Evolutionary conservation across 345 rosid genomes (phyloP), one percentile per base, ranked within the genome.

Genomic region (Rhodomyrtus tomentosa): DNA sequence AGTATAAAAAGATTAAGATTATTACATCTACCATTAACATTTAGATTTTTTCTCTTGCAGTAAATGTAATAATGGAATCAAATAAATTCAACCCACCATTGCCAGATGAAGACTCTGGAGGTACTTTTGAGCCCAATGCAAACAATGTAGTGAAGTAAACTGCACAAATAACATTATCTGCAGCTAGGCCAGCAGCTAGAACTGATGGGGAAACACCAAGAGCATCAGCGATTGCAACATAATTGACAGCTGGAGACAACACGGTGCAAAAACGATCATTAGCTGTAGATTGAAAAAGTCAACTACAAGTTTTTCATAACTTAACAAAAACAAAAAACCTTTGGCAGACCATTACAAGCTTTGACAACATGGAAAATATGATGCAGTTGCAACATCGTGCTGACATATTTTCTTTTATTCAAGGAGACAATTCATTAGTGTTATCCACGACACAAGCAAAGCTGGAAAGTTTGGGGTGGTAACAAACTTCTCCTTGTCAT

Each of bases 111-210:
- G 92, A 21, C 87, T 96, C 98, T 0, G 94, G 86, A 81, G 96
- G 98, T 85, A 94, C 89, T 86, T 90, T 95, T 50, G 99, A 88
- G 52, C 94, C 96, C 83, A 96, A 85, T 29, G 98, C 98, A 90
- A 96, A 96, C 87, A 95, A 87, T 73, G 96, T 80, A 3, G 92
- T 90, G 87, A 96, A 95, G 86, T 95, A 95, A 10, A 95, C 88
- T 22, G 98, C 98, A 85, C 95, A 94, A 54, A 96, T 94, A 81
- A 96, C 96, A 92, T 93, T 96, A 89, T 94, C 99, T 59, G 98
- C 98, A 85, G 98, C 98, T 50, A 95, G 88, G 68, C 98, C 98
- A 82, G 96, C 91, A 7, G 95, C 95, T 85, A 95, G 88, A 81
- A 94, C 93, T 11, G 98, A 95, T 80, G 97, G 89, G 56, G 97